Evolutionary conservation across 257 asterid genomes (phyloP), one percentile per base, ranked within the genome.

Genomic region (Solanum chiquidenum): DNA sequence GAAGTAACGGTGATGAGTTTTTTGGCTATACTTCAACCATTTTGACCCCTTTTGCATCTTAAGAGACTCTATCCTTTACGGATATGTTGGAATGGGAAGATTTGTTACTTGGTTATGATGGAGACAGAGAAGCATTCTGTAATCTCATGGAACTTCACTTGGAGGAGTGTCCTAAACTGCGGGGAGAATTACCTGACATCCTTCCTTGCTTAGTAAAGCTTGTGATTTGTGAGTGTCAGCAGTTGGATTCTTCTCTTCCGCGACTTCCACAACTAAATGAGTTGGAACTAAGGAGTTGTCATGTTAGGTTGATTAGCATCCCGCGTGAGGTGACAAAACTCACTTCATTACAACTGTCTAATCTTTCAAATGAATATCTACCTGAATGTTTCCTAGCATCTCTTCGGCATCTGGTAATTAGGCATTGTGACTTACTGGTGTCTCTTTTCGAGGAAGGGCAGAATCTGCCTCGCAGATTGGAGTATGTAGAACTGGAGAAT

Each of bases 11-110:
- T 11, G 71, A 82, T 35, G 94, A 93, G 88, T 91, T 93, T 75
- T 92, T 73, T 86, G 94, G 95, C 62, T 35, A 18, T 84, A 88
- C 80, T 76, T 29, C 35, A 87, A 89, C 92, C 49, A 85, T 83
- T 60, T 89, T 72, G 74, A 82, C 80, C 35, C 83, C 91, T 88
- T 93, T 93, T 89, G 83, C 87, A 29, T 87, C 91, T 7, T 91
- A 92, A 33, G 87, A 89, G 89, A 89, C 72, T 88, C 89, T 93
- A 86, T 88, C 90, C 64, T 89, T 93, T 72, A 55, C 31, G 71
- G 89, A 89, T 66, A 92, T 92, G 94, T 80, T 69, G 38, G 95
- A 91, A 72, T 91, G 93, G 94, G 88, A 88, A 86, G 87, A 86
- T 52, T 92, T 93, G 95, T 88, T 88, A 12, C 66, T 58, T 75